A percentile compares a stretch with the other conserved stretches of the same genome.
Evolutionary conservation across 2,329 filamentous ascomycete species (phyloP).

Genomic region (Alternaria sp.): DNA sequence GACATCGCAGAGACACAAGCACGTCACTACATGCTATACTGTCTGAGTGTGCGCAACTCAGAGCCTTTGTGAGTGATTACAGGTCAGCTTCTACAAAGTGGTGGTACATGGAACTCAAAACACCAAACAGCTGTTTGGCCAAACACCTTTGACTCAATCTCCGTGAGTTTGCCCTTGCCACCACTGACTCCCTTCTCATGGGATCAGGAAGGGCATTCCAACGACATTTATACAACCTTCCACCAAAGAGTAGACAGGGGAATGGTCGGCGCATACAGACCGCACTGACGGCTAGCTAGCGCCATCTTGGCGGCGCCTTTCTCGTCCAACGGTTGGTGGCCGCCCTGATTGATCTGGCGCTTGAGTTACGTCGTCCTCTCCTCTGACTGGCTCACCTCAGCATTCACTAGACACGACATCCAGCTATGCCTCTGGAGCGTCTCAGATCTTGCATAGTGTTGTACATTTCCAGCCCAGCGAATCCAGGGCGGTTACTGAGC

Average conservation of each 20-base stretch:
- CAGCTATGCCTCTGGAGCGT: constrained; percentile 43
- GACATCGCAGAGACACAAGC: background rate
- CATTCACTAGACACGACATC: constrained; percentile 40
- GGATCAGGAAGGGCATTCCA: background rate
- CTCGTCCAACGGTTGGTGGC: constrained; percentile 33
- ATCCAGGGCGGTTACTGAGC: constrained; percentile 49
- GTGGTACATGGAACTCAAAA: background rate
- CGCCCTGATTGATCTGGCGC: constrained; percentile 31
- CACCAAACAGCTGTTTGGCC: background rate
- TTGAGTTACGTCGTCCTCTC: constrained; percentile 26
- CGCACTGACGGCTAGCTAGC: constrained; percentile 16
- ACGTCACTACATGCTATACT: constrained; percentile 4
- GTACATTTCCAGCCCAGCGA: constrained; percentile 46
- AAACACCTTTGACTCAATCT: background rate
- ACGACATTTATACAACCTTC: background rate
- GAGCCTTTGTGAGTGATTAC: background rate
- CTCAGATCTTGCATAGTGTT: constrained; percentile 46
- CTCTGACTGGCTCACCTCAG: constrained; percentile 39
- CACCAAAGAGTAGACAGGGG: constrained; percentile 2
- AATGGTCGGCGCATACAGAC: constrained; percentile 19
- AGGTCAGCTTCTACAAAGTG: background rate
- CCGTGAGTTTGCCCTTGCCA: background rate
- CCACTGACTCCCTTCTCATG: background rate
- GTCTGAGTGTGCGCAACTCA: background rate
- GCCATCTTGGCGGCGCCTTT: constrained; percentile 14